Evolutionary conservation across 225 moss, liverwort and hornwort species (phyloP).

Genomic region (Physcomitrellopsis africana): DNA sequence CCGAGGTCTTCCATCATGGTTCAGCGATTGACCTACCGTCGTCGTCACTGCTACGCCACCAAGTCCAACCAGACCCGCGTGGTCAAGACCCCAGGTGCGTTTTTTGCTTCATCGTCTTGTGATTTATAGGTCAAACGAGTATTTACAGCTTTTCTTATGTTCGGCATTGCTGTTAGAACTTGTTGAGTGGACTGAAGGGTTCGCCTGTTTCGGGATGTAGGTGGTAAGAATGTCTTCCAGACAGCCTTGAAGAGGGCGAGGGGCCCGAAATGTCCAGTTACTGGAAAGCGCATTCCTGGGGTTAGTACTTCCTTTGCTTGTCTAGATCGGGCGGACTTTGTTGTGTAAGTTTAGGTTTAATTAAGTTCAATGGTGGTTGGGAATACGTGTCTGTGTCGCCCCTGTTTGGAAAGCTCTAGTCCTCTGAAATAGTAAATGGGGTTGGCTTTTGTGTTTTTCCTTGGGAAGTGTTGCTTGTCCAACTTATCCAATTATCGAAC

Average conservation of each 20-base stretch:
- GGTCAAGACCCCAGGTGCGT: constrained; percentile 55
- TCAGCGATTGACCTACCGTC: constrained; percentile 52
- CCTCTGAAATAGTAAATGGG: too few species aligned
- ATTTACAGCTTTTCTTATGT: not conserved
- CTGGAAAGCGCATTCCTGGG: constrained; percentile 73
- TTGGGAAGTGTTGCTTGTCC: too few species aligned
- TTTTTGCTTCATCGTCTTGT: not conserved
- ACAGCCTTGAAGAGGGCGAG: constrained; percentile 60
- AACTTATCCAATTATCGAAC: too few species aligned
- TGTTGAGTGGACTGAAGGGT: not conserved
- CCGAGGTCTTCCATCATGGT: constrained; percentile 41
- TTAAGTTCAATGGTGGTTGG: too few species aligned
- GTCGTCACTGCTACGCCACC: constrained; percentile 60
- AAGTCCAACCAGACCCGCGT: constrained; percentile 58
- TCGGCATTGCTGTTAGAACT: not conserved
- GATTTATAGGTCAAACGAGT: not conserved
- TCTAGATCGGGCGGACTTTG: too few species aligned
- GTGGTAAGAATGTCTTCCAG: constrained; percentile 55
- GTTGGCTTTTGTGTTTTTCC: too few species aligned
- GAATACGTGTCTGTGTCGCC: too few species aligned
- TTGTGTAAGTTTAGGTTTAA: not conserved
- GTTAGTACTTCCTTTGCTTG: constrained; percentile 31
- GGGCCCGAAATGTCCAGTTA: constrained; percentile 63
- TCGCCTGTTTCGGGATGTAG: constrained; percentile 21
- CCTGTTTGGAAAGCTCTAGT: too few species aligned